Evolutionary conservation across 768 basidiomycete genomes (phyloP).

Genomic region (Boletus fagicola): DNA sequence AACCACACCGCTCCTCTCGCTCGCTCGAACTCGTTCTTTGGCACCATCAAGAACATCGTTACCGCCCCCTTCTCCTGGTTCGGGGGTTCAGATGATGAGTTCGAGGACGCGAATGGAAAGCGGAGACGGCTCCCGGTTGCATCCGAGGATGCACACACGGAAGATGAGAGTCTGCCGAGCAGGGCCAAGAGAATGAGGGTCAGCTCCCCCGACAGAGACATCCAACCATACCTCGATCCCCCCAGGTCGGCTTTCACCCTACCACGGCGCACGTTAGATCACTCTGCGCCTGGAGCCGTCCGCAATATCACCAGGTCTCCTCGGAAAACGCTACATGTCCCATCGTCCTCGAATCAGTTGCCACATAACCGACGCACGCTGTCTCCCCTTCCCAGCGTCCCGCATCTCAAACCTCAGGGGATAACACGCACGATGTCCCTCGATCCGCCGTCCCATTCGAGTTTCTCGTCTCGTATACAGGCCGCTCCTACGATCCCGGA

Average conservation of each 20-base stretch:
- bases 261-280: conserved; percentile 21
- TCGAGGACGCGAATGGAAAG: conserved; percentile 52
- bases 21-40: conserved; percentile 59
- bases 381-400: conserved; percentile 39
- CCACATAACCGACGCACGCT: conserved; percentile 40
- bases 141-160: conserved; percentile 25
- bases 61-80: conserved; percentile 59
- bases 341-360: conserved; percentile 32
- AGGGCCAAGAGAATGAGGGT: conserved; percentile 54
- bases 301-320: conserved; percentile 28
- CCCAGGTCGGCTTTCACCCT: conserved; percentile 44
- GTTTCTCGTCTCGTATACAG: conserved; percentile 25
- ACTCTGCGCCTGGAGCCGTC: conserved; percentile 18
- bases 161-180: conserved; percentile 34
- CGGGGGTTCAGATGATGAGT: conserved; percentile 49
- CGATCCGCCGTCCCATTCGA: conserved; percentile 50
- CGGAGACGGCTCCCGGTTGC: conserved; percentile 45
- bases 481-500: conserved; percentile 37
- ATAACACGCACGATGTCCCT: conserved; percentile 68
- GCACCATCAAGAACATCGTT: conserved; percentile 63
- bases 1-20: conserved; percentile 37
- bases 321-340: conserved; percentile 32
- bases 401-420: conserved; percentile 34
- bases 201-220: conserved; percentile 45
- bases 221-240: conserved; percentile 52